Evolutionary conservation across 257 asterid species (phyloP).

Genomic region (Lavandula angustifolia): DNA sequence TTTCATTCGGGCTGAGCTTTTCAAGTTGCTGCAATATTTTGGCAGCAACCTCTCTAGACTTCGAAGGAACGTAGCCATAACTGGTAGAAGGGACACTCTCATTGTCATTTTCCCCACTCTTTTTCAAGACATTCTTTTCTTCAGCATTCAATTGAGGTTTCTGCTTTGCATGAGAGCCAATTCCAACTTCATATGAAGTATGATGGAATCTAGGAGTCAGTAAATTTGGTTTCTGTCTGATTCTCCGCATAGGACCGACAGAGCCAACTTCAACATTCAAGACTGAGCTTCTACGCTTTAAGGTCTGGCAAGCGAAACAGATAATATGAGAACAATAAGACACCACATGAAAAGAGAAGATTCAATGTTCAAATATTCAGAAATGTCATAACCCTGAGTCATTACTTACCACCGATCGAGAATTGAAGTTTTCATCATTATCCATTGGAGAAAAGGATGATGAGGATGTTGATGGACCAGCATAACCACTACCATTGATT

Average conservation of each 20-base stretch:
- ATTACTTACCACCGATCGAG: constrained; percentile 47
- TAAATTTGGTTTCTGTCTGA: constrained; percentile 68
- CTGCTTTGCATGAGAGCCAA: constrained; percentile 48
- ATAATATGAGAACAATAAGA: constrained; percentile 21
- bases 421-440: constrained; percentile 41
- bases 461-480: constrained; percentile 47
- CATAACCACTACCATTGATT: constrained; percentile 39
- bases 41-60: constrained; percentile 76
- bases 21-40: constrained; percentile 84
- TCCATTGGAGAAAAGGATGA: constrained; percentile 41
- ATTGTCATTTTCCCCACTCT: constrained; percentile 43
- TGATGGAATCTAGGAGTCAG: constrained; percentile 42
- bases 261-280: constrained; percentile 78
- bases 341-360: constrained; percentile 1
- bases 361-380: constrained; percentile 10
- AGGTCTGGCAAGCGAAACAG: constrained; percentile 47
- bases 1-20: constrained; percentile 66
- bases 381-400: constrained; percentile 25
- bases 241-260: constrained; percentile 74
- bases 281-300: constrained; percentile 77
- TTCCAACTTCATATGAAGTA: constrained; percentile 39
- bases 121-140: constrained; percentile 37
- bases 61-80: constrained; percentile 56
- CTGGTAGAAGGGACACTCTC: constrained; percentile 51
- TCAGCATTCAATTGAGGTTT: constrained; percentile 42